Evolutionary conservation across 768 basidiomycete genomes (phyloP), one percentile per base, ranked within the genome.

Genomic region (Mycena galericulata): DNA sequence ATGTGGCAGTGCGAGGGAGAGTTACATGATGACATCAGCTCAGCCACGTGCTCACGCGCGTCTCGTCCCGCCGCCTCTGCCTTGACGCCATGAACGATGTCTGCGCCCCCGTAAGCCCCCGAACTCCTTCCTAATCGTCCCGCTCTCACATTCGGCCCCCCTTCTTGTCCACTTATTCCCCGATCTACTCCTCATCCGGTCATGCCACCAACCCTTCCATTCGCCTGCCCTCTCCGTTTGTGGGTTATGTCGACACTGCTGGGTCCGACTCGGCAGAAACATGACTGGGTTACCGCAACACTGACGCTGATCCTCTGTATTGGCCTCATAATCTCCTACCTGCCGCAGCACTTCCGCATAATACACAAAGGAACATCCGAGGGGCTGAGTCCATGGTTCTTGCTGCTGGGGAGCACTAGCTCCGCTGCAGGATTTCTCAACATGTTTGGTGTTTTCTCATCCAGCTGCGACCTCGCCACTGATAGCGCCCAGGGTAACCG

Each of bases 351-450:
- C 73, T 80, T 89, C 59, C 87, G 95, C 9, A 98, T 98, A 72
- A 92, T 98, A 73, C 76, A 83, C 55, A 85, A 89, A 26, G 86
- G 88, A 41, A 92, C 95, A 0, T 95, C 93, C 0, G 91, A 97
- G 72, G 98, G 98, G 0, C 90, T 99, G 70, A 96, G 93, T 68
- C 95, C 97, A 20, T 91, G 93, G 87, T 99, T 94, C 75, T 82
- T 99, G 36, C 83, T 98, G 8, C 88, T 99, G 0, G 98, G 98
- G 9, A 91, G 91, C 69, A 94, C 93, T 0, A 93, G 93, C 18
- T 88, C 90, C 15, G 92, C 94, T 3, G 90, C 94, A 0, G 93
- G 87, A 0, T 87, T 96, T 87, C 82, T 97, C 54, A 98, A 98
- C 77, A 89, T 58, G 88, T 77, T 27, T 11, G 30, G 32, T 20